Evolutionary conservation across 2,329 filamentous ascomycete species (phyloP), one percentile per base, ranked within the genome.

Genomic region (Pleoardoris graminearum): DNA sequence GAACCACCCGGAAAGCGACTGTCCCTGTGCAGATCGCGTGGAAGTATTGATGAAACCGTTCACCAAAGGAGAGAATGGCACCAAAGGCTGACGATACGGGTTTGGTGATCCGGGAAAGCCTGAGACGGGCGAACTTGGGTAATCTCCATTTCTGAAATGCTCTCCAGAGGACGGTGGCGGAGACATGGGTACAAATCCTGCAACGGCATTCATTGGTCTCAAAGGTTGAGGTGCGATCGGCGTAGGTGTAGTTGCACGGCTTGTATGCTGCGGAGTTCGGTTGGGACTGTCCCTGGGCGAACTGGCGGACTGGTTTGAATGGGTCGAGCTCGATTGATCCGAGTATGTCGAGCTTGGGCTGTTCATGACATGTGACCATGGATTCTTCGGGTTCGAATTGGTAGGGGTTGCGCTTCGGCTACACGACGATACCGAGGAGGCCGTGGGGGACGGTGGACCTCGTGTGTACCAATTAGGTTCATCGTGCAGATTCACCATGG

Each of bases 401-500:
- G 62, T 73, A 3, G 71, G 72, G 16, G 72, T 74, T 17, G 68
- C 60, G 56, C 69, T 72, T 50, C 72, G 63, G 51, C 70, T 73
- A 46, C 62, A 66, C 11, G 71, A 73, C 4, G 73, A 75, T 22
- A 71, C 69, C 1, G 72, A 73, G n/a, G 71, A 75, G n/a, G 68
- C 59, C 32, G 69, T 69, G 12, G 71, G 71, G 52, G 73, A 74
- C 12, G 71, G 63, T 11, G 71, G 65, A 7, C 64, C 62, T 25
- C 69, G 66, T 12, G 59, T 55, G 54, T 71, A 70, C 72, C 71
- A 74, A 25, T 63, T 57, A 33, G 67, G 62, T 44, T 73, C 69
- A 33, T 74, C 71, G 53, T 73, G 71, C 48, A 75, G 62, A 54
- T 75, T 73, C 43, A 72, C 64, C 71, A 75, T 73, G 36, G 72